A percentile compares a stretch with the other conserved stretches of the same genome.
Evolutionary conservation across 78 protist genomes (phyloP).

Genomic region (Trichosphaerium sp.): DNA sequence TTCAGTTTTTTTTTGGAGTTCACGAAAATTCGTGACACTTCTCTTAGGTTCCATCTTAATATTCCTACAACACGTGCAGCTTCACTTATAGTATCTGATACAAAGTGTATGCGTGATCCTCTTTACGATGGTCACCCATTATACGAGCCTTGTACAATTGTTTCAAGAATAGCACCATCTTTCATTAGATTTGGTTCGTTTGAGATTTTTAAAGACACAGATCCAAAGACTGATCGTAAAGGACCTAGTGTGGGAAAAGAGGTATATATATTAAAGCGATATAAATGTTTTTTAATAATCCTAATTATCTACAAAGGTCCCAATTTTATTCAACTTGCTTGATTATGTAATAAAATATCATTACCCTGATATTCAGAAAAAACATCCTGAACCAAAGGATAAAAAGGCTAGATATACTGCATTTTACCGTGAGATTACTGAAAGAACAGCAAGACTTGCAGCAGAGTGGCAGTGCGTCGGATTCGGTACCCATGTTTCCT

Average conservation of each 20-base stretch:
- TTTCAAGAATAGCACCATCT: slow-evolving; percentile 55
- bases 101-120: slow-evolving; percentile 26
- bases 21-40: too few species aligned
- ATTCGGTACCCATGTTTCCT: too few species aligned
- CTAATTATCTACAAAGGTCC: neutral
- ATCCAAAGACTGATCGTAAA: neutral
- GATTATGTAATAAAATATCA: neutral
- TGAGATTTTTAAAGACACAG: slow-evolving; percentile 17
- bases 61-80: slow-evolving; percentile 66
- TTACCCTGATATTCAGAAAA: neutral
- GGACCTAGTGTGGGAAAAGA: too few species aligned
- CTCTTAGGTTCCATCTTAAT: too few species aligned
- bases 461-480: slow-evolving; percentile 70
- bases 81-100: slow-evolving; percentile 30
- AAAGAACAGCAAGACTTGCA: slow-evolving; percentile 40
- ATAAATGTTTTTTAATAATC: neutral
- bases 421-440: neutral
- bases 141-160: slow-evolving; percentile 49
- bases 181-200: slow-evolving; percentile 72
- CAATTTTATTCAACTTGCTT: neutral
- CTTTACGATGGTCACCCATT: slow-evolving; percentile 32
- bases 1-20: too few species aligned
- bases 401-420: neutral
- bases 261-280: neutral
- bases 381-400: neutral